Conservation (phyloP, 176 grass and related monocot species). For the Pontederia paniculata region DNA sequence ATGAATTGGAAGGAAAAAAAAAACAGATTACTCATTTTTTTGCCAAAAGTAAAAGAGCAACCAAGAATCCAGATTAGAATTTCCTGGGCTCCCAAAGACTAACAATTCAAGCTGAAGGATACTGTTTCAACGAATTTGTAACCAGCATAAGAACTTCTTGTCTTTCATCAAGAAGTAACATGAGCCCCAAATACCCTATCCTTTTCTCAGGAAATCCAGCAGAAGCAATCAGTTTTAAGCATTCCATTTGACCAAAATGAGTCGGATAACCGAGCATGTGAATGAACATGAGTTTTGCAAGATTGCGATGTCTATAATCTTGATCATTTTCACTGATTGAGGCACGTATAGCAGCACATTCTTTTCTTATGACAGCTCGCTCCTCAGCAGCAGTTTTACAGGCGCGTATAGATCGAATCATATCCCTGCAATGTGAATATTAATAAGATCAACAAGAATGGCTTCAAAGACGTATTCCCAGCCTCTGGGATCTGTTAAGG, state of each 20-base stretch:
- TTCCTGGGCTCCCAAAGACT: neutral
- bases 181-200: conserved; percentile 91
- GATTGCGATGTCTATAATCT: conserved; percentile 87
- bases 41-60: neutral
- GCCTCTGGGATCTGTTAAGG: too few relatives aligned
- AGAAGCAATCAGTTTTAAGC: conserved; percentile 89
- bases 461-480: too few relatives aligned
- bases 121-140: conserved; percentile 99
- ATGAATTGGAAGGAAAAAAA: conserved; percentile 9
- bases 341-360: conserved; percentile 93
- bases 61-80: neutral
- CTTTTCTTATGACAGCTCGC: conserved; percentile 84
- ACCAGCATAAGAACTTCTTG: conserved; percentile 99
- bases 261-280: conserved; percentile 99
- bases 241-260: conserved; percentile 99
- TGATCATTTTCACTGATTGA: conserved; percentile 79
- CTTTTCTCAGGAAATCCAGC: conserved; percentile 87
- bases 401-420: conserved; percentile 92
- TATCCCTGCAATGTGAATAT: conserved; percentile 47
- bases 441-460: neutral
- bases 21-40: neutral
- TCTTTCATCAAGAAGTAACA: conserved; percentile 92
- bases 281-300: conserved; percentile 99
- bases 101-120: conserved; percentile 32
- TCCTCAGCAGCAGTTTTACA: conserved; percentile 99